These are phyloP conservation scores for Chytridium lagenaria DNA, from an alignment of 371 early-diverging fungal genomes.

Conservation along the genomic window DNA sequence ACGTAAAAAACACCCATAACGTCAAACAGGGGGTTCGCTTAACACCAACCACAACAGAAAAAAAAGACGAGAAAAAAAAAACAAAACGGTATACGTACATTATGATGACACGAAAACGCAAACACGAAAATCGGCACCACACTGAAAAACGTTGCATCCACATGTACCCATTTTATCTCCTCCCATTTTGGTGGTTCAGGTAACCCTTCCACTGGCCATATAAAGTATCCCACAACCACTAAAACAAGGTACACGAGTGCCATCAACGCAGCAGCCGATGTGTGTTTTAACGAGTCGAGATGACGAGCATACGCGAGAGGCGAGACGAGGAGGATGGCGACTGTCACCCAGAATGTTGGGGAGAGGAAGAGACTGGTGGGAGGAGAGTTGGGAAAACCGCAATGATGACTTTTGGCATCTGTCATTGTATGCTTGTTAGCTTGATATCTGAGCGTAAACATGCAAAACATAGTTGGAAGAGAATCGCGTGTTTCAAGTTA, in stretches of 20 bases:
- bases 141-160: constrained; percentile 74
- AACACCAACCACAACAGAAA: background rate
- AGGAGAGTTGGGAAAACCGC: constrained; percentile 37
- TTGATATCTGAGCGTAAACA: background rate
- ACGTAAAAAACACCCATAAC: constrained; percentile 11
- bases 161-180: constrained; percentile 56
- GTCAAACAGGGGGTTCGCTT: too few species aligned
- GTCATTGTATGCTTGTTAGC: background rate
- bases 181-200: constrained; percentile 51
- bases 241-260: constrained; percentile 89
- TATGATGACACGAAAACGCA: constrained; percentile 99
- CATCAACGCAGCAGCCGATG: constrained; percentile 88
- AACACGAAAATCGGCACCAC: constrained; percentile 98
- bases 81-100: constrained; percentile 74
- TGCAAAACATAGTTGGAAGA: too few species aligned
- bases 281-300: constrained; percentile 95
- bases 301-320: constrained; percentile 84
- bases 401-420: constrained; percentile 47
- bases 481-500: too few species aligned
- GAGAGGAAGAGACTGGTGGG: constrained; percentile 30
- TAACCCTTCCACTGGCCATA: constrained; percentile 57
- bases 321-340: constrained; percentile 71
- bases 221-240: constrained; percentile 83
- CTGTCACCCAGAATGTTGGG: constrained; percentile 81
- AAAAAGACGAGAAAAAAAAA: background rate